Percentiles rank a stretch among this genome's conserved stretches.
Conservation (phyloP, 306 rosid species). For the Vigna nakashimae region DNA sequence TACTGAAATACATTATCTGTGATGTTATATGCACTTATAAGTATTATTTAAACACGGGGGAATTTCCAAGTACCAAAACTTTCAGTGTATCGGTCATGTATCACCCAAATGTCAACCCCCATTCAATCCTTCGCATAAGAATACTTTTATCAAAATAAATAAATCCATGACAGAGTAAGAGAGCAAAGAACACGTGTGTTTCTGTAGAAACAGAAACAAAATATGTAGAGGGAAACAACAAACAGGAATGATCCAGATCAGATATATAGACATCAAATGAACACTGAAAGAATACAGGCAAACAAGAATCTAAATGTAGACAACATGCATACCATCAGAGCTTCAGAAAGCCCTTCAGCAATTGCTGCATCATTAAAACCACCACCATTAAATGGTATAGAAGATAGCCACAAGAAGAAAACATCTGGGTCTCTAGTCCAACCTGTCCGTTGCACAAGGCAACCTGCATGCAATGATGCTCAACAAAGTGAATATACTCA, state of each 20-base stretch:
- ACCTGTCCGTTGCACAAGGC: conserved; percentile 85
- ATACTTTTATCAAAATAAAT: conserved; percentile 28
- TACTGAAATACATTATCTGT: neutral
- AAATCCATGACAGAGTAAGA: conserved; percentile 2
- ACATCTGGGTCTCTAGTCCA: conserved; percentile 87
- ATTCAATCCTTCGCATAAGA: conserved; percentile 11
- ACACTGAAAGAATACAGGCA: conserved; percentile 38
- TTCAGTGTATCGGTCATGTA: neutral
- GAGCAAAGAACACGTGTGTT: neutral
- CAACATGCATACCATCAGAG: conserved; percentile 72
- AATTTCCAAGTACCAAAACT: neutral
- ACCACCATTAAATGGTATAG: conserved; percentile 85
- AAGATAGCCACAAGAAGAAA: conserved; percentile 78
- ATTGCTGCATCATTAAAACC: conserved; percentile 94
- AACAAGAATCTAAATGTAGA: conserved; percentile 15
- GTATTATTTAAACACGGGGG: neutral
- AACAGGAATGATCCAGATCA: conserved; percentile 32
- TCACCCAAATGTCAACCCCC: conserved; percentile 19
- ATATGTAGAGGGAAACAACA: conserved; percentile 9
- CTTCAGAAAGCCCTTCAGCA: conserved; percentile 99
- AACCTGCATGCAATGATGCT: conserved; percentile 62
- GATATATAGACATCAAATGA: conserved; percentile 17
- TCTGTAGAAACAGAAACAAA: neutral
- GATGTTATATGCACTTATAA: neutral
- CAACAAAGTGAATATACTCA: conserved; percentile 28